These are phyloP conservation scores for Dioscorea zingiberensis DNA, from an alignment of 106 monocot species.

Conservation along the genomic window DNA sequence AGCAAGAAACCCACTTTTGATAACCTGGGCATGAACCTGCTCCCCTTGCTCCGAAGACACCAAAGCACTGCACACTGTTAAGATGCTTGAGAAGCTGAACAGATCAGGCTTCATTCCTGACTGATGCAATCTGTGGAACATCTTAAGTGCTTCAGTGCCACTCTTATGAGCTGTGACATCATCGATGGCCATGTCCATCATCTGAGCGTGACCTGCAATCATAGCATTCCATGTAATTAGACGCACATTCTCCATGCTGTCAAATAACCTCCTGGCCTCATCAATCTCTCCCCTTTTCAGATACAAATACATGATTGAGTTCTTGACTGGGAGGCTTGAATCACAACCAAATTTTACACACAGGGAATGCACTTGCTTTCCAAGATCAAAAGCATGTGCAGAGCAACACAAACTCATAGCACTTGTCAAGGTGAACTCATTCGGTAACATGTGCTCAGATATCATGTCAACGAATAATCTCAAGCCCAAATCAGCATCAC, in stretches of 20 bases:
- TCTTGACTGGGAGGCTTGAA: constrained; percentile 50
- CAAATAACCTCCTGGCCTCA: constrained; percentile 50
- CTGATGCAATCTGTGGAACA: constrained; percentile 45
- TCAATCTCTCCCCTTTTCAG: constrained; percentile 60
- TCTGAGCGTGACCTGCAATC: constrained; percentile 80
- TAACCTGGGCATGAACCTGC: constrained; percentile 72
- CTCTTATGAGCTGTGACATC: constrained; percentile 29
- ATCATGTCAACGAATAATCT: constrained; percentile 70
- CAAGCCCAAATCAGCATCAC: constrained; percentile 47
- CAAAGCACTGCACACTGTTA: constrained; percentile 66
- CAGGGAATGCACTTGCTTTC: constrained; percentile 67
- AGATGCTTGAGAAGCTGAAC: constrained; percentile 72
- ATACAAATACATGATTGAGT: constrained; percentile 88
- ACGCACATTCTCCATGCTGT: constrained; percentile 44
- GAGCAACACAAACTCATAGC: constrained; percentile 66
- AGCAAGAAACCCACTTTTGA: constrained; percentile 66
- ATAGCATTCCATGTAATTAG: constrained; percentile 90
- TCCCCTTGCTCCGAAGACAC: constrained; percentile 72
- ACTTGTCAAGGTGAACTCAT: constrained; percentile 83
- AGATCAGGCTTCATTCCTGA: constrained; percentile 65
- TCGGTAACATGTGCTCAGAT: constrained; percentile 36
- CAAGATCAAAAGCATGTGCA: constrained; percentile 39
- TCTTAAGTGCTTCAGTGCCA: constrained; percentile 57
- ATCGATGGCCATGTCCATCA: constrained; percentile 50
- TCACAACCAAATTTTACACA: constrained; percentile 72